phyloP scores from a whole-genome alignment of 169 alveolate species.

The Plasmodium knowlesi region DNA sequence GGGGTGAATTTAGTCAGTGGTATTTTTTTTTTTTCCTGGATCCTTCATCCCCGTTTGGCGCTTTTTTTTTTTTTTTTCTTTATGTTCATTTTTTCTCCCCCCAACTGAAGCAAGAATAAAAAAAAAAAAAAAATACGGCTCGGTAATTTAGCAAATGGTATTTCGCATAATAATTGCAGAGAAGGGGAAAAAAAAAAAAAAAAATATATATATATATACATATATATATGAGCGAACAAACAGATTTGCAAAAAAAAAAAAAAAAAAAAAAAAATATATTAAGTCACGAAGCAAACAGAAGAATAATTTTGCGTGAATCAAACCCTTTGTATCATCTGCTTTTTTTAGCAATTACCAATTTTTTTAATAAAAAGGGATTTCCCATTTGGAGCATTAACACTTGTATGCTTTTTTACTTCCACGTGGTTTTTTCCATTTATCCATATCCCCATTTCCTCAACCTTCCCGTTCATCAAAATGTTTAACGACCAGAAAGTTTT shows the following conservation, averaged over 20 bases:
- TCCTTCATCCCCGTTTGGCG: background rate
- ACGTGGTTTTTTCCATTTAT: background rate
- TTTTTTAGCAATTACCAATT: background rate
- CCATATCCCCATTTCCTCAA: slow-evolving; percentile 72
- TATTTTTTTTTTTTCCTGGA: background rate
- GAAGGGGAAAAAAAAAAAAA: background rate
- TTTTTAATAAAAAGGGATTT: background rate
- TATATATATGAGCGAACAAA: background rate
- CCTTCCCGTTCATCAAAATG: slow-evolving; percentile 75
- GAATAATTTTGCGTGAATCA: background rate
- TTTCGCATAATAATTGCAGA: background rate
- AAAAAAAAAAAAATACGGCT: background rate
- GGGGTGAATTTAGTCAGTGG: background rate
- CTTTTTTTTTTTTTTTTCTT: background rate
- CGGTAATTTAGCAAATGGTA: background rate
- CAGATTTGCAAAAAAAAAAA: no score
- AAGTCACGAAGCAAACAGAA: background rate
- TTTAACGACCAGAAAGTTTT: slow-evolving; percentile 92
- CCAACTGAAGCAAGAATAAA: background rate
- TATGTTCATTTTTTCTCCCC: background rate
- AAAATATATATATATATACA: background rate
- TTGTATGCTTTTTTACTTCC: background rate
- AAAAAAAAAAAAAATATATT: no score
- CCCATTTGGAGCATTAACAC: background rate
- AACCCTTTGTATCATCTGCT: background rate